phyloP scores from a whole-genome alignment of 2,329 filamentous ascomycete genomes.

The Microdochium paspali region DNA sequence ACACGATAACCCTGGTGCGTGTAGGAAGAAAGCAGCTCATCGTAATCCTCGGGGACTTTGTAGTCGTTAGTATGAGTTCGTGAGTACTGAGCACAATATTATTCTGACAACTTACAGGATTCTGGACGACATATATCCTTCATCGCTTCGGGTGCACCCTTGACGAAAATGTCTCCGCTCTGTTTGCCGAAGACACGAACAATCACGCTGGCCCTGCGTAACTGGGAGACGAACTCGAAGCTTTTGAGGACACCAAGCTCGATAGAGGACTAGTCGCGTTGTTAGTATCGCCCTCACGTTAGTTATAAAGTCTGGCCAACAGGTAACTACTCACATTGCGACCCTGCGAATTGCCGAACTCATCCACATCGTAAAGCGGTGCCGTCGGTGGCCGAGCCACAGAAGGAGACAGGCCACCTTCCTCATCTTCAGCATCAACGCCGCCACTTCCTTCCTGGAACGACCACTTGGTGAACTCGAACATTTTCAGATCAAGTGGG shows the following conservation, averaged over 20 bases:
- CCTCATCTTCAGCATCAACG: constrained; percentile 60
- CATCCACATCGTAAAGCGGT: constrained; percentile 36
- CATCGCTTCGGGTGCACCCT: constrained; percentile 95
- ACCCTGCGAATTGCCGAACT: constrained; percentile 14
- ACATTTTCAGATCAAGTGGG: constrained; percentile 96
- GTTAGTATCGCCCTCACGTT: constrained; percentile 6
- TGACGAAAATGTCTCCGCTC: constrained; percentile 84
- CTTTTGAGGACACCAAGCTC: constrained; percentile 86
- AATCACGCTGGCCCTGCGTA: constrained; percentile 86
- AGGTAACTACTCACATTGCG: constrained; percentile 20
- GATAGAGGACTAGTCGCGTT: constrained; percentile 38
- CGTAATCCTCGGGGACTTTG: constrained; percentile 73
- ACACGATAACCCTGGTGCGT: constrained; percentile 95
- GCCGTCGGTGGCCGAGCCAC: constrained; percentile 70
- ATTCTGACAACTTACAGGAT: constrained; percentile 50
- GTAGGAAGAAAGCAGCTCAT: constrained; percentile 81
- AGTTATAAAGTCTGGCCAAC: background rate
- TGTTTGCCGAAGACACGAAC: constrained; percentile 80
- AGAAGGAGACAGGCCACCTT: constrained; percentile 72
- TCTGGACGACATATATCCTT: constrained; percentile 80
- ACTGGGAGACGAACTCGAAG: constrained; percentile 91
- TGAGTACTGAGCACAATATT: background rate
- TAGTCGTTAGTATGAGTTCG: constrained; percentile 7
- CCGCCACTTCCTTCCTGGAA: constrained; percentile 75
- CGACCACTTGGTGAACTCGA: constrained; percentile 87